Conservation (phyloP, 805 yeast species). For the Grigorovia jiainica region DNA sequence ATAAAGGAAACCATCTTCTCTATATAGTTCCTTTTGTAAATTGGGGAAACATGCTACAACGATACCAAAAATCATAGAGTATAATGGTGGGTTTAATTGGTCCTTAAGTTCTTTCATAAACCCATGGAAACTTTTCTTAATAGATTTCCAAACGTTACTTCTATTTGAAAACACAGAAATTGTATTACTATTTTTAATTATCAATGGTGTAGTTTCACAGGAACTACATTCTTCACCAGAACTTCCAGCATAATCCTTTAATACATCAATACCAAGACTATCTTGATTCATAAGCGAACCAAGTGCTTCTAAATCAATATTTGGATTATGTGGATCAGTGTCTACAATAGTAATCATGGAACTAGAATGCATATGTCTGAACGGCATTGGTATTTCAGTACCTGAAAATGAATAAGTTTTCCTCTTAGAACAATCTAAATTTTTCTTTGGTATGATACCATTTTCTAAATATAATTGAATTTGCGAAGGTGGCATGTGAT, state of each 20-base stretch:
- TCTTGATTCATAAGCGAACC: background rate
- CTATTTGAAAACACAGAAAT: background rate
- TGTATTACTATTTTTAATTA: constrained; percentile 11
- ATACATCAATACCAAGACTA: background rate
- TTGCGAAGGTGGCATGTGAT: constrained; percentile 26
- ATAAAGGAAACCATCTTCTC: constrained; percentile 49
- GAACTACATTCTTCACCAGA: background rate
- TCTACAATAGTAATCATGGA: background rate
- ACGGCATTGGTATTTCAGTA: background rate
- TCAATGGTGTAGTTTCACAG: constrained; percentile 5
- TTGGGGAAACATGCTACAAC: constrained; percentile 58
- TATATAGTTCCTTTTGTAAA: constrained; percentile 48
- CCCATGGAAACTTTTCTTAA: background rate
- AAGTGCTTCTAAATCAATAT: background rate
- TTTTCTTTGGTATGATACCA: constrained; percentile 1
- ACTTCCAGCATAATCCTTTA: background rate
- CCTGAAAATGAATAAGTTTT: background rate
- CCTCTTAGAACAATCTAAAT: too few species aligned
- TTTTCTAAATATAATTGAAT: constrained; percentile 12
- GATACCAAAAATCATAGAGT: constrained; percentile 63
- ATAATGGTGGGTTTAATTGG: constrained; percentile 75
- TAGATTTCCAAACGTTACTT: background rate
- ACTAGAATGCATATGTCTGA: background rate
- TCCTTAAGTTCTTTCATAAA: constrained; percentile 23
- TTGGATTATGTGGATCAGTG: background rate